Evolutionary conservation across 2,329 filamentous ascomycete genomes (phyloP).

Genomic region (Curvularia spicifera): DNA sequence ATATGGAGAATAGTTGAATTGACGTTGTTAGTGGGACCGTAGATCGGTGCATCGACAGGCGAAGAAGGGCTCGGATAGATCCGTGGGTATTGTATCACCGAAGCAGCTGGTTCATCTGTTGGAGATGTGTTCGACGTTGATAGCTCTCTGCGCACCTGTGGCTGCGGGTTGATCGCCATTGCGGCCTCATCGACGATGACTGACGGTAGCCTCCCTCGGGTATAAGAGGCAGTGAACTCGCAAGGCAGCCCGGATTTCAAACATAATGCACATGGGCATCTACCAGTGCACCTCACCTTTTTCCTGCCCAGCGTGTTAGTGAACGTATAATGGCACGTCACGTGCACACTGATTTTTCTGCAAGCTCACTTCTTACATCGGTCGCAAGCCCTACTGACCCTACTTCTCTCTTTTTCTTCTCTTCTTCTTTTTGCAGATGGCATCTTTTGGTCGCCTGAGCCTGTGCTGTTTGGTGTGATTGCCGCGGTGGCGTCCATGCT

Average conservation of each 20-base stretch:
- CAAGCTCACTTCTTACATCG: slow-evolving; percentile 55
- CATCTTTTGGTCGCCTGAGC: slow-evolving; percentile 31
- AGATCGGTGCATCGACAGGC: slow-evolving; percentile 25
- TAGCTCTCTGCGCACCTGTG: slow-evolving; percentile 22
- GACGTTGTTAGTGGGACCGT: slow-evolving; percentile 6
- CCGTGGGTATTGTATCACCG: slow-evolving; percentile 30
- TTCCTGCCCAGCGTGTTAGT: slow-evolving; percentile 36
- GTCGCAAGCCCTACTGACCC: slow-evolving; percentile 58
- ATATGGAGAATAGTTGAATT: slow-evolving; percentile 22
- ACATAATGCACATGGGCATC: slow-evolving; percentile 46
- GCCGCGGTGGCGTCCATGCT: slow-evolving; percentile 21
- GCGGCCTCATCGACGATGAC: slow-evolving; percentile 47
- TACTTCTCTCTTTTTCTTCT: slow-evolving; percentile 48
- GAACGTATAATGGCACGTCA: slow-evolving; percentile 4
- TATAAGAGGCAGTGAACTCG: slow-evolving; percentile 60
- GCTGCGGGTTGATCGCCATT: slow-evolving; percentile 26
- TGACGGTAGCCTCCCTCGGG: slow-evolving; percentile 54
- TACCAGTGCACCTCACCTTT: slow-evolving; percentile 48
- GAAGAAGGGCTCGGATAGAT: slow-evolving; percentile 23
- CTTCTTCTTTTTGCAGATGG: slow-evolving; percentile 43
- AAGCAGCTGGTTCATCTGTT: slow-evolving; percentile 18
- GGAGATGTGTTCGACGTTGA: slow-evolving; percentile 19
- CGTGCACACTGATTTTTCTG: slow-evolving; percentile 5
- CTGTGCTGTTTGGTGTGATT: slow-evolving; percentile 17
- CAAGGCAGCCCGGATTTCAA: slow-evolving; percentile 48